phyloP scores from a whole-genome alignment of 495 filamentous ascomycete genomes.

The Lepraria neglecta region DNA sequence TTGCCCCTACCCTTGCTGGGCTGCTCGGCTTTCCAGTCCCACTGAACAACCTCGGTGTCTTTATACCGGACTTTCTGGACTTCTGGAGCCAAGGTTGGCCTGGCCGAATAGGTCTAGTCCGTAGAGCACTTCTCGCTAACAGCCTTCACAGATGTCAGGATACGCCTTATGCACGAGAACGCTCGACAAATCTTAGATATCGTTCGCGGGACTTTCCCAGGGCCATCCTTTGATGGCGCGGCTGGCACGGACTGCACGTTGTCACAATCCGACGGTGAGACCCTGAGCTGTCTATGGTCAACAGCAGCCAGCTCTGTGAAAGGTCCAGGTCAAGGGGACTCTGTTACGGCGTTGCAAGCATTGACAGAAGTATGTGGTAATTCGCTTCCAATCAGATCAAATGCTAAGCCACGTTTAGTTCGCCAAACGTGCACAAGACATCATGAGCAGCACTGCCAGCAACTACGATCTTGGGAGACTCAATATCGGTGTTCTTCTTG shows the following conservation, averaged over 20 bases:
- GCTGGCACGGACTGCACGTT: constrained; percentile 39
- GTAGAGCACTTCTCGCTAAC: constrained; percentile 8
- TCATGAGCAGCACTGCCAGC: constrained; percentile 81
- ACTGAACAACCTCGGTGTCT: constrained; percentile 84
- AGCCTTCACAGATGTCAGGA: constrained; percentile 47
- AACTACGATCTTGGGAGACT: constrained; percentile 74
- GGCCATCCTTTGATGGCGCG: constrained; percentile 43
- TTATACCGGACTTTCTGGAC: constrained; percentile 69
- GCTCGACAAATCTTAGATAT: constrained; percentile 71
- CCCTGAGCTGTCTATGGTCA: constrained; percentile 63
- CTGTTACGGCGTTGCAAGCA: constrained; percentile 5
- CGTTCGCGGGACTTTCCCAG: constrained; percentile 61
- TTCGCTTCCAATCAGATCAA: constrained; percentile 22
- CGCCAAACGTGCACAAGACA: constrained; percentile 58
- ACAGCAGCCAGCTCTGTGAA: constrained; percentile 25
- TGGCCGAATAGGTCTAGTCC: neutral
- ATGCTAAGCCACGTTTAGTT: constrained; percentile 44
- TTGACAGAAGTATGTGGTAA: constrained; percentile 21
- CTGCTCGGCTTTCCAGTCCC: constrained; percentile 83
- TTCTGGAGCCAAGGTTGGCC: constrained; percentile 60
- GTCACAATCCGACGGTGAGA: constrained; percentile 45
- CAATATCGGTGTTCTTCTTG: constrained; percentile 45
- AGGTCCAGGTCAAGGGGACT: neutral
- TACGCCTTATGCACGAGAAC: constrained; percentile 65
- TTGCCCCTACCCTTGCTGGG: constrained; percentile 82